Percentiles rank a stretch among this genome's conserved stretches.
Evolutionary conservation across 164 flowering plant genomes (phyloP).

Genomic region (Paratinospora sagittata): DNA sequence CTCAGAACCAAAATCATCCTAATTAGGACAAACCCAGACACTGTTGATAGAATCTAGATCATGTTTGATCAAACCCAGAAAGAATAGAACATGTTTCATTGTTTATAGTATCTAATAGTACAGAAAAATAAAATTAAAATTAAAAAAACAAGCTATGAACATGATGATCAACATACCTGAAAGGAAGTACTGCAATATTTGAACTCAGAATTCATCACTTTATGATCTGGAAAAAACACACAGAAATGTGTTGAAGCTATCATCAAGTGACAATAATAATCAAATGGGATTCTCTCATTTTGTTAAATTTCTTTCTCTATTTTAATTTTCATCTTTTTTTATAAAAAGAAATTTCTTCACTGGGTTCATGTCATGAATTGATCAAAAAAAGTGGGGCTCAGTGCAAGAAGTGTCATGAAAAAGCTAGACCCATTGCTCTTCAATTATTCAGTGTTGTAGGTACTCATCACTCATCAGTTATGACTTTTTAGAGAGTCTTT

Average conservation of each 20-base stretch:
- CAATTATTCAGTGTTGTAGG: constrained; percentile 14
- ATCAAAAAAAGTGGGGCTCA: constrained; percentile 25
- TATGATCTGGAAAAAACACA: constrained; percentile 19
- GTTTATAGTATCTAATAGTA: constrained; percentile 1
- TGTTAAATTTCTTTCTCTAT: not conserved
- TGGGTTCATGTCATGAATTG: constrained; percentile 21
- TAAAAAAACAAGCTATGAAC: not conserved
- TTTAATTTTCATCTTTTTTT: not conserved
- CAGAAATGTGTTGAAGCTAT: constrained; percentile 15
- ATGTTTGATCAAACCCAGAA: constrained; percentile 7
- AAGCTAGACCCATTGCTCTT: constrained; percentile 19
- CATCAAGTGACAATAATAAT: constrained; percentile 11
- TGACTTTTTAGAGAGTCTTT: constrained; percentile 17
- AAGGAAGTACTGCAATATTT: constrained; percentile 5
- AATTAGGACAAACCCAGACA: not conserved
- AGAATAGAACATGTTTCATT: constrained; percentile 8
- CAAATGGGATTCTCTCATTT: constrained; percentile 2
- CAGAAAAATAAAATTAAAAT: not conserved
- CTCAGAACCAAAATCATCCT: constrained; percentile 6
- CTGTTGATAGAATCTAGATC: not conserved
- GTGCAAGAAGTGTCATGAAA: constrained; percentile 12
- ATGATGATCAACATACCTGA: constrained; percentile 7
- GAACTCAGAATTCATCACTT: constrained; percentile 10
- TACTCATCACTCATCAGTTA: not conserved
- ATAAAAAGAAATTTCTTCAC: too few relatives aligned